Conservation (phyloP, 2,329 filamentous ascomycete species). For the Xylaria polymorpha region DNA sequence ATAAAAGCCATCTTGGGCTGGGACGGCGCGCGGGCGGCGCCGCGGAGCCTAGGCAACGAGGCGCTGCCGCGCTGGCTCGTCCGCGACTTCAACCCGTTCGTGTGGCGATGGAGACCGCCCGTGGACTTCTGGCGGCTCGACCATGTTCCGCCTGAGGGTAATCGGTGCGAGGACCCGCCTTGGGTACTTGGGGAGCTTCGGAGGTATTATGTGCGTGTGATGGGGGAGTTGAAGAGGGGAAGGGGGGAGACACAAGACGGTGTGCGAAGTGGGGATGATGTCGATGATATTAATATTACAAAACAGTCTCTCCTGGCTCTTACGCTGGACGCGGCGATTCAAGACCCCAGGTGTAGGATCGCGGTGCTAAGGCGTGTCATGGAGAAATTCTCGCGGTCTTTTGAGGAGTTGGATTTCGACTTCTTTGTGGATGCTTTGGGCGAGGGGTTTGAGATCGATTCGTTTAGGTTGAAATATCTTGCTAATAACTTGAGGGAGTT, state of each 20-base stretch:
- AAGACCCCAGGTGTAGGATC: conserved; percentile 42
- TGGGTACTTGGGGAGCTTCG: conserved; percentile 43
- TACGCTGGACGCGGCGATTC: conserved; percentile 41
- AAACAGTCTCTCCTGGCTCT: conserved; percentile 44
- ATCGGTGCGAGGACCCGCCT: conserved; percentile 41
- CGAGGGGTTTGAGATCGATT: conserved; percentile 30
- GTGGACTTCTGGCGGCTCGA: conserved; percentile 31
- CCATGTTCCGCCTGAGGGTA: conserved; percentile 19
- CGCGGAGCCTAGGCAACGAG: conserved; percentile 44
- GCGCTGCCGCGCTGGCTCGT: conserved; percentile 45
- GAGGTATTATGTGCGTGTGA: conserved; percentile 38
- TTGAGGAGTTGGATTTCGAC: conserved; percentile 42
- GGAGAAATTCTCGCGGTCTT: conserved; percentile 42
- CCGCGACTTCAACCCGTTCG: conserved; percentile 44
- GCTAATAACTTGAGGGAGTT: conserved; percentile 41
- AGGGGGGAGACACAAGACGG: no score
- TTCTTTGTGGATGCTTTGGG: conserved; percentile 38
- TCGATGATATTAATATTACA: conserved; percentile 38
- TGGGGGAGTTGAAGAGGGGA: conserved; percentile 33
- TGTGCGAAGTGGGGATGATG: conserved; percentile 8
- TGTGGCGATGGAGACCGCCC: conserved; percentile 41
- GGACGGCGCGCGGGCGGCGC: conserved; percentile 42
- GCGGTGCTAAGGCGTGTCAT: conserved; percentile 41
- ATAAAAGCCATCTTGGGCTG: conserved; percentile 45
- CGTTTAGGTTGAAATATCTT: conserved; percentile 37